Base-by-base conservation (phyloP, 2,329 filamentous ascomycete genomes). In the Helotiales sp. region DNA sequence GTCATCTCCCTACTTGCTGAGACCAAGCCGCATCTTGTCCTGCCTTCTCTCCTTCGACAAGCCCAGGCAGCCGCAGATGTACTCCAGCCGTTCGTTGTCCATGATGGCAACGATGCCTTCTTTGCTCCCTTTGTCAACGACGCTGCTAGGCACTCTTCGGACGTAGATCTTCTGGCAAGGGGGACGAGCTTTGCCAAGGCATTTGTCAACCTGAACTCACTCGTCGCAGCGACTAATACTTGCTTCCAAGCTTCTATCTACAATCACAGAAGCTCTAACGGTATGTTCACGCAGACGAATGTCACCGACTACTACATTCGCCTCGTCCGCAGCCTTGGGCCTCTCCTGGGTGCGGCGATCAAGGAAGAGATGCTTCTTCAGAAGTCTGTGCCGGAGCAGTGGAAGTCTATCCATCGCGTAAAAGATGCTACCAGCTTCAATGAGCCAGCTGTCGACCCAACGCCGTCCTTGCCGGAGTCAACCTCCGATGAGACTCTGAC, bases 111-210 rank as follows among this genome's bases (percentile, higher is more conserved):
- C 47, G 67, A 71, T 19, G 83, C 89, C 0, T 93, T 90, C 72
- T 96, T 96, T 71, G 81, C 81, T 0, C 80, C 85, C 0, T 86
- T 87, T 54, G 78, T 96, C 66, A 73, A 78, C 15, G 66, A 73
- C 10, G 67, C 71, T 44, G 61, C 70, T 31, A 68, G 69, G 52
- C 68, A 73, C 34, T 68, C 74, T 19, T 75, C 75, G 42, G 64
- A 72, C 24, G 65, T 74, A 7, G 73, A 74, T n/a, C 72, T 79
- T 52, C 71, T 84, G 19, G 73, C 77, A 1, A 80, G 83, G 58
- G 92, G 91, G n/a, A 96, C 91, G 5, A 81, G 81, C 57, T 83
- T 90, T 62, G 85, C 88, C 55, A 96, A 95, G 71, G 85, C 90
- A 48, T 77, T 99, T 53, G 82, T 93, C 40, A 87, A 87, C 53